Evolutionary conservation across 2,329 filamentous ascomycete species (phyloP), one percentile per base, ranked within the genome.

Genomic region (Stachybotrys echinatus): DNA sequence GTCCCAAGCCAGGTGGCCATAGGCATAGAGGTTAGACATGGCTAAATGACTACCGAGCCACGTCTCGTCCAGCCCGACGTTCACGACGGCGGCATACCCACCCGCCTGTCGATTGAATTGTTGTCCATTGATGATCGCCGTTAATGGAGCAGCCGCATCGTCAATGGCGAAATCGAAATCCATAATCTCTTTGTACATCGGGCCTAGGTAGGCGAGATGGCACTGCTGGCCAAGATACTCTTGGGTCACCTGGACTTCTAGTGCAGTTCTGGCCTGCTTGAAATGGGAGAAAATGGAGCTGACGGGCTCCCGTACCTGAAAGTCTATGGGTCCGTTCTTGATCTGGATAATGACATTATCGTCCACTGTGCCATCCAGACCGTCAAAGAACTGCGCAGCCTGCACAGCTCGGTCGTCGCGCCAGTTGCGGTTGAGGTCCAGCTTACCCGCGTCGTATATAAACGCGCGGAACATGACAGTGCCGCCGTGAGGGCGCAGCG

Each of bases 301-400:
- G 2, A 75, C 66, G 2, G 85, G 81, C 61, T 88, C 85, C 37
- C 85, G 78, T 12, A 88, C 82, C 58, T 88, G 85, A 64, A 89
- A 88, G 60, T 89, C 85, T 52, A 88, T 88, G 0, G 85, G 84
- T 0, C 86, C 85, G 54, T 85, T 87, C 64, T 89, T 89, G 65
- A 89, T 83, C 61, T 89, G 85, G 2, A 89, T 74, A 0, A 88
- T 74, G 0, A 88, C 84, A 43, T 89, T 89, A 42, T 84, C 80
- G 21, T 85, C 80, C 50, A 89, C 89, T 51, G 83, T 63, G 6
- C 74, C 79, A 57, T 89, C 85, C 0, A 88, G 73, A 1, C 74
- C 72, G 17, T 79, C 70, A 62, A 89, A 88, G 64, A 80, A 87
- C 1, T 88, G 73, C 0, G 87, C 82, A 0, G 83, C 84, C 0